Conservation (phyloP, 2,329 filamentous ascomycete species). For the Cladosporium sp. region DNA sequence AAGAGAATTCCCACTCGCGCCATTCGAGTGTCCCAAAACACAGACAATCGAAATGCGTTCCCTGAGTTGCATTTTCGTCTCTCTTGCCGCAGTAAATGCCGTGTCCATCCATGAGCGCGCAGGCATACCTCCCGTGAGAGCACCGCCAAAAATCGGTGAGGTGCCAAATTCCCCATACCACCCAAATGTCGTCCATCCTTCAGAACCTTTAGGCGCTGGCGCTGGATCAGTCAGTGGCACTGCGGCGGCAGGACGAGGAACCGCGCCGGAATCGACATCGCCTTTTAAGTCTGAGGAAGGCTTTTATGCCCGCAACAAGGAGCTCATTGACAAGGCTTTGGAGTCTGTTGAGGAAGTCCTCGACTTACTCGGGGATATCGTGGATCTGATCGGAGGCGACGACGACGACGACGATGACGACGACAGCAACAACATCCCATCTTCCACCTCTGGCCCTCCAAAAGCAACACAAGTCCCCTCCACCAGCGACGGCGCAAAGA, state of each 20-base stretch:
- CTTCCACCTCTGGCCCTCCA: neutral
- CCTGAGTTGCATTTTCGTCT: too few relatives aligned
- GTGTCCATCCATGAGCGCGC: too few relatives aligned
- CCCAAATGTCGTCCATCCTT: neutral
- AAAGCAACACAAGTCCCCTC: neutral
- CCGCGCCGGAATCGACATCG: neutral
- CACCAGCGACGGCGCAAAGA: conserved; percentile 5
- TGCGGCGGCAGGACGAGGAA: neutral
- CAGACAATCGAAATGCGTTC: too few relatives aligned
- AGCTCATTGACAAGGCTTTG: conserved; percentile 4
- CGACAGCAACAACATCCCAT: neutral
- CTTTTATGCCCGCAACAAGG: neutral
- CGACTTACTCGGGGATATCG: neutral
- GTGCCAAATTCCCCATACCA: too few relatives aligned
- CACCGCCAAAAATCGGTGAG: too few relatives aligned
- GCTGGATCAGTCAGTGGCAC: neutral
- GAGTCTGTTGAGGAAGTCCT: neutral
- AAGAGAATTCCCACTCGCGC: too few relatives aligned
- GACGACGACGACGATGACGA: neutral
- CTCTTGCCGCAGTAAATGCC: too few relatives aligned
- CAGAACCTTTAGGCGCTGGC: neutral
- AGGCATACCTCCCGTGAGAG: too few relatives aligned
- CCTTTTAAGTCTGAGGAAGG: neutral
- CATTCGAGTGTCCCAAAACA: too few relatives aligned
- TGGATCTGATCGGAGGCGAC: neutral